Base-by-base conservation (phyloP, 768 basidiomycete genomes). In the Lentinula detonsa region DNA sequence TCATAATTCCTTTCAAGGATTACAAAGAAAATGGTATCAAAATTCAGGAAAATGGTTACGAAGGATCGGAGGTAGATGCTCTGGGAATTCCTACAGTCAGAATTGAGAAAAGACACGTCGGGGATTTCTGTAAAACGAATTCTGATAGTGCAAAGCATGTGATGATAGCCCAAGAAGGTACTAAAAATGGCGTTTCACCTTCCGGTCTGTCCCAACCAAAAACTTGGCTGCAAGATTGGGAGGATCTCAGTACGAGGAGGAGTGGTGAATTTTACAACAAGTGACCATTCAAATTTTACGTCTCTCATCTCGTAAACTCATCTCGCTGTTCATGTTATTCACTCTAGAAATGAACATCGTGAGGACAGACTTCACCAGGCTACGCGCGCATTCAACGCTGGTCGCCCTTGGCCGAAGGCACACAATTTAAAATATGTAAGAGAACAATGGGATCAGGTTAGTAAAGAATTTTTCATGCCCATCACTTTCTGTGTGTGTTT, bases 361-460 rank as follows among this genome's bases (percentile, higher is more conserved):
- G 31, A 34, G 49, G 72, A 72, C 34, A 68, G 77, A 16, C 60
- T 67, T 4, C 80, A 61, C 45, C 34, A 54, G 34, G 60, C 53
- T 0, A 54, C 60, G 21, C 39, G 23, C 1, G 37, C n/a, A n/a
- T 61, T 61, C 52, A 46, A 61, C 11, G 79, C 79, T 31, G 59
- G 63, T 57, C 67, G 65, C 23, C 59, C 61, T 18, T 65, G 65
- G 46, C 80, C 69, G 40, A 62, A 66, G 42, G 40, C 66, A 5
- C 18, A 48, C 8, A 18, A 15, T 3, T n/a, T 15, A 28, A 74
- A 72, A 11, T 75, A 75, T n/a, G 74, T 78, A 7, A 68, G 69
- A 48, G 70, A 74, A 45, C 73, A 87, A 16, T 92, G 87, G 85
- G 86, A 90, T 63, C 81, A 85, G 71, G 90, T 89, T 67, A 23